These are phyloP conservation scores for Solanum pimpinellifolium DNA, from an alignment of 257 asterid species.

Conservation along the genomic window DNA sequence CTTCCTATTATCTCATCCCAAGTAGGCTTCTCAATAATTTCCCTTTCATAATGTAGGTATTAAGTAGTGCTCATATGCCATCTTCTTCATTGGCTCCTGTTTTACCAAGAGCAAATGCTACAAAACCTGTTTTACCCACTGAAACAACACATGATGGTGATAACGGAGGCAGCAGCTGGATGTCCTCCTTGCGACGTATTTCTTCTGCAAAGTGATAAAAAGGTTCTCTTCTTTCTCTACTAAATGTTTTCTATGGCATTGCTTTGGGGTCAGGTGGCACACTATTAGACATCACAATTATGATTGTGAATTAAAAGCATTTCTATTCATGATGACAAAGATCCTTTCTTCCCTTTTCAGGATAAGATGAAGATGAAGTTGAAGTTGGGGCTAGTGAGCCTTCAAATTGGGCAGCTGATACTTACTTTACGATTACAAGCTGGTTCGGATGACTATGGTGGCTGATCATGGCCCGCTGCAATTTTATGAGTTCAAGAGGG, in stretches of 20 bases:
- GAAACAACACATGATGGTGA: conserved; percentile 50
- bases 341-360: background rate
- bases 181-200: conserved; percentile 76
- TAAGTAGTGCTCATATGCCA: conserved; percentile 42
- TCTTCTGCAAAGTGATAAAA: conserved; percentile 69
- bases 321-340: background rate
- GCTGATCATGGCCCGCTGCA: conserved; percentile 8
- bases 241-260: background rate
- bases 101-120: conserved; percentile 41
- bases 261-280: background rate
- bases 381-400: background rate
- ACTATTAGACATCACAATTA: background rate
- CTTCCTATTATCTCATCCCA: background rate
- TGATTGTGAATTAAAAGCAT: background rate
- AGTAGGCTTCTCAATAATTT: background rate
- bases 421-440: background rate
- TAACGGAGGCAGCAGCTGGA: conserved; percentile 81
- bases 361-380: background rate
- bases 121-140: conserved; percentile 45
- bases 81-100: conserved; percentile 59
- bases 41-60: conserved; percentile 27
- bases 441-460: background rate
- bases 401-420: background rate
- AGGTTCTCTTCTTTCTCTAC: conserved; percentile 8
- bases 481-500: background rate